Evolutionary conservation across 192 early-diverging fungal species (phyloP).

Genomic region (Entomortierella chlamydospora): DNA sequence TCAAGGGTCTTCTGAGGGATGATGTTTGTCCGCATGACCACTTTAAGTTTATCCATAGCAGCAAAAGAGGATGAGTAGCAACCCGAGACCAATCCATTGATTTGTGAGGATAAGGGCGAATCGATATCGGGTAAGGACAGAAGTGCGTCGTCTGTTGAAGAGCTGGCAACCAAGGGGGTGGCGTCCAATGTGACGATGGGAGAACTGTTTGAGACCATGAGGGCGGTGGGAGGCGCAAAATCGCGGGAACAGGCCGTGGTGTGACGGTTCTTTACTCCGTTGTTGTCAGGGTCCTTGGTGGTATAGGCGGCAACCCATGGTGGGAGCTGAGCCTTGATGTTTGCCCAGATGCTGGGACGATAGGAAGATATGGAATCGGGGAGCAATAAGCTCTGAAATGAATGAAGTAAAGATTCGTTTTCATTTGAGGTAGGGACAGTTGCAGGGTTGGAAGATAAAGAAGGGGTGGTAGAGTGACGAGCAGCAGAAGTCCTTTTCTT

Average conservation of each 20-base stretch:
- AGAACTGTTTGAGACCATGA: conserved; percentile 21
- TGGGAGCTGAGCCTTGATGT: conserved; percentile 24
- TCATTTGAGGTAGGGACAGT: not conserved
- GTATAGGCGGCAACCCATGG: not conserved
- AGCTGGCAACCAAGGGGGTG: conserved; percentile 27
- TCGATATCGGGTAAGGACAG: conserved; percentile 13
- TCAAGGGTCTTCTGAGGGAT: conserved; percentile 40
- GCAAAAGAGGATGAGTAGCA: conserved; percentile 30
- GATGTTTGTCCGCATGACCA: conserved; percentile 25
- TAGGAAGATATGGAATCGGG: conserved; percentile 9
- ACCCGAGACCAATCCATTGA: not conserved
- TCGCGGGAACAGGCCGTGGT: conserved; percentile 4
- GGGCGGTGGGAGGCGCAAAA: conserved; percentile 20
- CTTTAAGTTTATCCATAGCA: conserved; percentile 44
- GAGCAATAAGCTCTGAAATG: conserved; percentile 3
- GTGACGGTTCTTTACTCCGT: not conserved
- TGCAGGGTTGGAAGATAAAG: not conserved
- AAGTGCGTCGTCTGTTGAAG: conserved; percentile 19
- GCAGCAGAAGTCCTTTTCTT: conserved; percentile 6
- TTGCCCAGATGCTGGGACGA: conserved; percentile 20
- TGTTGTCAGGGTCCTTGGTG: not conserved
- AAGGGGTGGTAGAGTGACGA: not conserved
- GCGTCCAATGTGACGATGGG: conserved; percentile 31
- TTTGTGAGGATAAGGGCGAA: not conserved
- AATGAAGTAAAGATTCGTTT: not conserved